Conservation (phyloP, 2,329 filamentous ascomycete species). For the Ceratocystiopsis minuta region DNA sequence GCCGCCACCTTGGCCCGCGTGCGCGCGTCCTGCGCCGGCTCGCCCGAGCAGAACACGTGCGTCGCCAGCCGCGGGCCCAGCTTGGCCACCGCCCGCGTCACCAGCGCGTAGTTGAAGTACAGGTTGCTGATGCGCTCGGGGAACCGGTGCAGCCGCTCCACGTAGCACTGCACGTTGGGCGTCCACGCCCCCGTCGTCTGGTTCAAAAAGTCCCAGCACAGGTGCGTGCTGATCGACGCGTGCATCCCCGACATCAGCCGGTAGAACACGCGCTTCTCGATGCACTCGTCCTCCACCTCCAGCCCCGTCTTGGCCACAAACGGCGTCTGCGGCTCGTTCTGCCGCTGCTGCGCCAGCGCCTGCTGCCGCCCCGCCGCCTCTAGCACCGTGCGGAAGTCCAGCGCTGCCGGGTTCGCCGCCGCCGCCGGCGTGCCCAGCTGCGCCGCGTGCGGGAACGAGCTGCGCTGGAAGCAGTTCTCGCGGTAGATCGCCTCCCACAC, state of each 20-base stretch:
- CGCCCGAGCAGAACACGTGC: constrained; percentile 87
- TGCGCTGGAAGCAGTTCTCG: constrained; percentile 81
- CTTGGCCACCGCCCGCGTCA: constrained; percentile 81
- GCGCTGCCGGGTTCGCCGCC: constrained; percentile 32
- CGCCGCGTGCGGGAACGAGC: constrained; percentile 43
- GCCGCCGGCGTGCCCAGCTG: constrained; percentile 26
- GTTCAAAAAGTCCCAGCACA: constrained; percentile 93
- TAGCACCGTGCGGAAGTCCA: constrained; percentile 44
- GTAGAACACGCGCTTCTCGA: constrained; percentile 98
- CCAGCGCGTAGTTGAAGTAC: constrained; percentile 97
- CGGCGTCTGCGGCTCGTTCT: constrained; percentile 33
- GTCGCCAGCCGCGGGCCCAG: constrained; percentile 57
- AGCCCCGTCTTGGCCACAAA: constrained; percentile 47
- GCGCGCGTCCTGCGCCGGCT: constrained; percentile 55
- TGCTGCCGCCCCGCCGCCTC: constrained; percentile 41
- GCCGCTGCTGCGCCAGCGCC: constrained; percentile 40
- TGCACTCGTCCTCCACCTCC: constrained; percentile 74
- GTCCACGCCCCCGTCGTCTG: constrained; percentile 87
- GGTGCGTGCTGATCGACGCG: constrained; percentile 85
- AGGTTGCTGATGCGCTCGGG: constrained; percentile 91
- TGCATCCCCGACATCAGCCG: constrained; percentile 94
- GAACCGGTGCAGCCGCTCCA: constrained; percentile 61
- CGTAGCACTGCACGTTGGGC: constrained; percentile 80
- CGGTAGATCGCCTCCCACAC: constrained; percentile 95
- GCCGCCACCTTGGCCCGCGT: constrained; percentile 71